Conservation (phyloP, 1,284 basidiomycete species). For the Cutaneotrichosporon curvatum region DNA sequence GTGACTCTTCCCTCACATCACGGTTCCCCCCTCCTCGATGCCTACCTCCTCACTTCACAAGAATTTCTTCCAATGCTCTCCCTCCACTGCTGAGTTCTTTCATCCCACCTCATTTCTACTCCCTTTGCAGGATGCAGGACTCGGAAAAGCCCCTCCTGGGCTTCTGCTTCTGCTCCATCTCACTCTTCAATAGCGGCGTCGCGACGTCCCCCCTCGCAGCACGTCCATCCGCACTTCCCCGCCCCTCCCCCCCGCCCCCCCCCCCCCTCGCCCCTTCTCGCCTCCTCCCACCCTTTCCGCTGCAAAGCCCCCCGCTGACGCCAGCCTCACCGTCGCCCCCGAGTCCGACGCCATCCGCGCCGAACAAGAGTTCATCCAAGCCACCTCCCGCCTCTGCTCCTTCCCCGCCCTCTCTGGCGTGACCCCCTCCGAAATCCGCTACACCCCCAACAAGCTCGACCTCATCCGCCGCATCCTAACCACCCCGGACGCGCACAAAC, state of each 20-base stretch:
- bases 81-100: not conserved
- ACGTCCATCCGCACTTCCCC: no score
- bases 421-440: constrained; percentile 80
- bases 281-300: no score
- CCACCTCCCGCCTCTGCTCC: constrained; percentile 61
- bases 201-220: no score
- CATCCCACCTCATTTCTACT: no score
- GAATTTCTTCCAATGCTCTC: not conserved
- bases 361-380: constrained; percentile 89
- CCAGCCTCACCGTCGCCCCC: constrained; percentile 66
- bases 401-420: constrained; percentile 64
- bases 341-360: constrained; percentile 56
- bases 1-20: not conserved
- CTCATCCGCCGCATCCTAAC: constrained; percentile 74
- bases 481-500: constrained; percentile 76
- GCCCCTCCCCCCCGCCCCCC: no score
- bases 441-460: constrained; percentile 70
- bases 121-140: no score
- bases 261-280: no score
- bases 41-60: not conserved
- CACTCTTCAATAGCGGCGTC: no score
- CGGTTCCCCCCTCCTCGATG: no score
- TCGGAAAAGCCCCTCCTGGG: no score
- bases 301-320: constrained; percentile 40
- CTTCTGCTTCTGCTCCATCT: no score